phyloP scores from a whole-genome alignment of 2,329 filamentous ascomycete genomes.

The Diaporthe velutina region DNA sequence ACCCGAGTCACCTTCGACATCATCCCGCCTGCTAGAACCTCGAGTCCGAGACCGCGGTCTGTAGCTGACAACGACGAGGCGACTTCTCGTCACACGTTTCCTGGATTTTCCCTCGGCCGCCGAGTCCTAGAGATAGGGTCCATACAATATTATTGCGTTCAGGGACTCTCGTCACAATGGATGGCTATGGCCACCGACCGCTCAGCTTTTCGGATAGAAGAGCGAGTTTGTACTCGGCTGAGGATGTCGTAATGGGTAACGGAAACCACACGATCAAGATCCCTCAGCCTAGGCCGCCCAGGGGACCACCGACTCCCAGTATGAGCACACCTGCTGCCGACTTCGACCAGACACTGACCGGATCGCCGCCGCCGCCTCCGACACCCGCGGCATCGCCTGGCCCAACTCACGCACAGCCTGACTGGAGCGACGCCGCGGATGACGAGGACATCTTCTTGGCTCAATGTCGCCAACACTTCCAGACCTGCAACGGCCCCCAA shows the following conservation, averaged over 20 bases:
- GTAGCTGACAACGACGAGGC: constrained; percentile 7
- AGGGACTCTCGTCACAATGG: constrained; percentile 49
- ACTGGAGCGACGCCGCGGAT: constrained; percentile 83
- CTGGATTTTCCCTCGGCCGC: constrained; percentile 24
- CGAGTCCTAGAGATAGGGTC: constrained; percentile 18
- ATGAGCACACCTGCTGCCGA: constrained; percentile 75
- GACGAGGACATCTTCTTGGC: constrained; percentile 87
- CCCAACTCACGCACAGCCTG: constrained; percentile 70
- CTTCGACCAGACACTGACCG: constrained; percentile 71
- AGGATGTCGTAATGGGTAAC: constrained; percentile 69
- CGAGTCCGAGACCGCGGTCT: constrained; percentile 9
- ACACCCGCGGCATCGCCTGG: constrained; percentile 76
- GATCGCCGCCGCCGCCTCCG: constrained; percentile 73
- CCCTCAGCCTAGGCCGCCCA: constrained; percentile 60
- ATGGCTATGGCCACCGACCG: constrained; percentile 59
- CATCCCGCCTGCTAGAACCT: constrained; percentile 17
- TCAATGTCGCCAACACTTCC: constrained; percentile 84
- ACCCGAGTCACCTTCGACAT: constrained; percentile 12
- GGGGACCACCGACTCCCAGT: constrained; percentile 75
- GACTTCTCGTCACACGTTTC: not conserved
- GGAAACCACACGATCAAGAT: constrained; percentile 64
- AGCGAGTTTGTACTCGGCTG: constrained; percentile 67
- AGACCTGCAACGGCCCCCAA: constrained; percentile 80
- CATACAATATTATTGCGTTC: constrained; percentile 29
- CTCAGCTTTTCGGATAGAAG: constrained; percentile 73